Base-by-base conservation (phyloP, 1,284 basidiomycete species). In the Prillingera fragicola region DNA sequence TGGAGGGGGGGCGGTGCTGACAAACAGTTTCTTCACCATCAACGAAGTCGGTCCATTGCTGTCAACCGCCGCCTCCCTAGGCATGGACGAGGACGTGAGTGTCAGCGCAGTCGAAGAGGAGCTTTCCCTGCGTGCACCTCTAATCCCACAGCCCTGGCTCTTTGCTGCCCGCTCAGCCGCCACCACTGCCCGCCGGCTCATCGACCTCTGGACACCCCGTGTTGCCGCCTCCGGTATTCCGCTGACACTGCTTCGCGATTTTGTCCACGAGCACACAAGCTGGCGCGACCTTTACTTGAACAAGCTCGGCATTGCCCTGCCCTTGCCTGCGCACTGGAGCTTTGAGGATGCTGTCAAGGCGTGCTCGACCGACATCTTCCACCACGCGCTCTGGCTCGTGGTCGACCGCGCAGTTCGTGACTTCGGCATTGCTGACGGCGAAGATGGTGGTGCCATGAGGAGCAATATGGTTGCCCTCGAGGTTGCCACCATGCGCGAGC, bases 321-420 rank as follows among this genome's bases (percentile, higher is more conserved):
- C 84, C 60, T 86, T 87, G 69, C 82, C 84, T 39, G 78, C 80
- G 3, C 79, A 83, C 48, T 92, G 90, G 89, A 87, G 90, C 60
- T 95, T 94, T 60, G 81, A 89, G 26, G 83, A 84, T 33, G 88
- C 81, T 2, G 80, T 85, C 22, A 79, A 78, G 26, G 80, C 82
- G 3, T 82, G 80, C 57, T 82, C 84, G 15, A 86, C 83, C 58
- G 90, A 95, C 65, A 84, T 87, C 35, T 85, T 84, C 29, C 91
- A 87, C 63, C 89, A 95, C 70, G 80, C 86, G 56, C 82, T 91
- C 78, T 94, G 89, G 73, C 62, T 76, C 33, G 56, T 72, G 8
- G 56, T 72, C 18, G 61, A 71, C 40, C 59, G 63, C 3, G 69
- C 71, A 1, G 57, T 92, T 47, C 83, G 87, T 54, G 87, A 92